Evolutionary conservation across 2,329 filamentous ascomycete genomes (phyloP).

Genomic region (Alternaria tenuissima): DNA sequence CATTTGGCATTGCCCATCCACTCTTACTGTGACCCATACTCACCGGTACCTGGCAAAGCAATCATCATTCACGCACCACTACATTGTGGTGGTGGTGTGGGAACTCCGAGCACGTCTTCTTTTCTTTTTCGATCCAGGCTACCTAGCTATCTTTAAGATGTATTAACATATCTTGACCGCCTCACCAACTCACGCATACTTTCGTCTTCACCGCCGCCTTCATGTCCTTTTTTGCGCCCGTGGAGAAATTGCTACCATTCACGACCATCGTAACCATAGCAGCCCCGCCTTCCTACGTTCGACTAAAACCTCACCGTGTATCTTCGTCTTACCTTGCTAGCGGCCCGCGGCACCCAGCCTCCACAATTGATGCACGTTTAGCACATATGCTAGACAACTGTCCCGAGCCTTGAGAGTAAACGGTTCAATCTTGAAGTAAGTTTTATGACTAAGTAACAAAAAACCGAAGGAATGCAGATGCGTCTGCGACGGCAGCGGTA

Average conservation of each 20-base stretch:
- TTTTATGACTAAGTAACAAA: conserved; percentile 1
- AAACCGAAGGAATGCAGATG: neutral
- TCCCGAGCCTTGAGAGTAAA: neutral
- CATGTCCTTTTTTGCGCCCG: neutral
- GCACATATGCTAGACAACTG: neutral
- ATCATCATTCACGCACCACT: neutral
- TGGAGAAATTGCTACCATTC: neutral
- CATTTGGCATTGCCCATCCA: neutral
- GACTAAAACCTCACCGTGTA: neutral
- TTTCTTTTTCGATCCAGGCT: neutral
- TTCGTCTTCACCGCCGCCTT: neutral
- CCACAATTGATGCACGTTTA: neutral
- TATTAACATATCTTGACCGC: conserved; percentile 4
- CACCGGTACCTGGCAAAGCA: neutral
- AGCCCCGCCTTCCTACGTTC: conserved; percentile 4
- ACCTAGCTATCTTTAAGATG: neutral
- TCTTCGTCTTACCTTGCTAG: neutral
- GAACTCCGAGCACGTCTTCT: neutral
- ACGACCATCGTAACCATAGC: neutral
- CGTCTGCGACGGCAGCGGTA: neutral
- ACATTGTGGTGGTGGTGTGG: conserved; percentile 1
- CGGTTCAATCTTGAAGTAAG: neutral
- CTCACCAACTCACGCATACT: neutral
- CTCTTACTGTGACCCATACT: neutral
- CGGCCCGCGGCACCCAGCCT: neutral